Evolutionary conservation across 2,329 filamentous ascomycete genomes (phyloP), one percentile per base, ranked within the genome.

Genomic region (Albifimbria verrucaria): DNA sequence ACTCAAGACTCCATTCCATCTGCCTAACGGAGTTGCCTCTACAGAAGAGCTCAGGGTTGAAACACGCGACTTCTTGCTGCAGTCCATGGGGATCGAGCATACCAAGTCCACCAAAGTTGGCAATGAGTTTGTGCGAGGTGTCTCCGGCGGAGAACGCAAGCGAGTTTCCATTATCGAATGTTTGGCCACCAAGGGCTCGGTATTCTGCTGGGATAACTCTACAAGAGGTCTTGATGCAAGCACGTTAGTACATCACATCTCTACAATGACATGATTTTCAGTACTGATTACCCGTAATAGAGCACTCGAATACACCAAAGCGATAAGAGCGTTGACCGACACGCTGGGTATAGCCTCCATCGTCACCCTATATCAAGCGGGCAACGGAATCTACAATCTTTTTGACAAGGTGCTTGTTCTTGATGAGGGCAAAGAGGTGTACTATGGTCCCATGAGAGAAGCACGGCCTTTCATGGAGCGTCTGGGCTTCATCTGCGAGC

Each of bases 391-490:
- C 54, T 88, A 87, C 64, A 73, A 87, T 23, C 75, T 85, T 0
- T 89, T 89, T 63, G 85, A 89, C 64, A 89, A 89, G 62, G 85
- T 88, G 0, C 73, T 89, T 0, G 78, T 89, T 9, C 75, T 89
- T 3, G 85, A 89, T 46, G 78, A 83, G 53, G 86, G 86, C 46
- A 82, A 83, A 55, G 67, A 89, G 59, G 77, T 88, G 45, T 89
- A 79, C 70, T 88, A 86, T 57, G 86, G 86, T 0, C 77, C 84
- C 0, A 71, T 76, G 57, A 68, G 75, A 6, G 73, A 85, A 55
- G 86, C 86, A 0, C 70, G 76, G 4, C 80, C 82, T 0, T 89
- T 86, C 60, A 86, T 89, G 77, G 83, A 88, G 61, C 67, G 74
- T 0, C 69, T 85, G 2, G 86, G 87, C 1, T 89, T 90, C 60